Conservation (phyloP, 192 early-diverging fungal genomes). For the Rhizophagus sp. region DNA sequence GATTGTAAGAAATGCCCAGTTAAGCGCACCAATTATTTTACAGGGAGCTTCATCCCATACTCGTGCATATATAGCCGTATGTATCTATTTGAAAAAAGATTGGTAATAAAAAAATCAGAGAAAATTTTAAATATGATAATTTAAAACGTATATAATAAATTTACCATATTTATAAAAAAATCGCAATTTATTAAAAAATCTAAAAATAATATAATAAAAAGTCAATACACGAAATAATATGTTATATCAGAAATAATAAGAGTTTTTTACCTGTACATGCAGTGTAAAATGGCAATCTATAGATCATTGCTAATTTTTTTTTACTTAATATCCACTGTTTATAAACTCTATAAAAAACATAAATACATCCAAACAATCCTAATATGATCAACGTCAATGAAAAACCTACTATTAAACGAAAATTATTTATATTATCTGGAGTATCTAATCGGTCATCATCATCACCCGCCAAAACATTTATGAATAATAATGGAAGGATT, state of each 20-base stretch:
- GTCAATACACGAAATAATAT: too few species aligned
- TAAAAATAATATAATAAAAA: neutral
- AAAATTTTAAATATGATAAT: neutral
- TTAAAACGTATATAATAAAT: neutral
- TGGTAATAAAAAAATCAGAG: too few species aligned
- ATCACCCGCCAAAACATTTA: too few species aligned
- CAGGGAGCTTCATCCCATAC: neutral
- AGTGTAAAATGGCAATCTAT: constrained; percentile 10
- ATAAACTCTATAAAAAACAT: neutral
- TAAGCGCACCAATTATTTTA: neutral
- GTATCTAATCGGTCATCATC: neutral
- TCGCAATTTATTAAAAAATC: neutral
- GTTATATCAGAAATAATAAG: too few species aligned
- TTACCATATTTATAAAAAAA: constrained; percentile 2
- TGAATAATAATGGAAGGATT: too few species aligned
- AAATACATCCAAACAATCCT: neutral
- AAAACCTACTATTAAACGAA: neutral
- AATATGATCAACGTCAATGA: neutral
- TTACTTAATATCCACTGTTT: neutral
- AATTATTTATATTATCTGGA: neutral
- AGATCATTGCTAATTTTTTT: neutral
- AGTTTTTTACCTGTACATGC: neutral
- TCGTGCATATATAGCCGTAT: neutral
- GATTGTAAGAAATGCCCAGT: neutral
- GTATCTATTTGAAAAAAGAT: neutral